Base-by-base conservation (phyloP, 2,329 filamentous ascomycete genomes). In the Neofusicoccum sp. region DNA sequence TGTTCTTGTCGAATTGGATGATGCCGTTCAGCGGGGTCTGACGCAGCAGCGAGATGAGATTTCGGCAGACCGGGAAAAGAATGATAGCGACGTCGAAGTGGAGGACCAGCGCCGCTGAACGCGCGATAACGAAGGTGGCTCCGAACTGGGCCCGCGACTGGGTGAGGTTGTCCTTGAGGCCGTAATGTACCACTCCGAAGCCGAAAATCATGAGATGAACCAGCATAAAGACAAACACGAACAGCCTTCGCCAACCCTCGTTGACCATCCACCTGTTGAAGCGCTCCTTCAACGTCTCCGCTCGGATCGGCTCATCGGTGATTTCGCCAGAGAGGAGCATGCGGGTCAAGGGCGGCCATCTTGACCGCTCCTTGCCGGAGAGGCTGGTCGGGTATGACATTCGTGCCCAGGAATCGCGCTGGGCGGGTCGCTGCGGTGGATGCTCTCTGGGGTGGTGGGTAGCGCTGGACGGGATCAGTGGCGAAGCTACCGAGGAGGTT, bases 251-350 rank as follows among this genome's bases (percentile, higher is more conserved):
- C 75, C 92, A 93, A 65, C 91, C 91, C 74, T 94, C 91, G 74
- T 94, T 94, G 66, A 94, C 89, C 91, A 95, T 93, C 91, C 91
- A 95, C 68, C 88, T 83, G 76, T 93, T 89, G 72, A 94, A 89
- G 74, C 85, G 89, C 75, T 94, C 89, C 71, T 85, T 84, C 66
- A 85, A 77, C 29, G 86, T 87, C 69, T 94, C 79, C 63, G 88
- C 84, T 73, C 87, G 87, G 68, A 89, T 87, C 71, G 81, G 85
- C 73, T 92, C 89, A 71, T 88, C 87, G 61, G 87, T 91, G 85
- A 93, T 90, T 79, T 93, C 89, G 56, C 91, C 90, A 62, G 91
- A 92, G 74, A 93, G 84, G 74, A 95, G 80, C 89, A 94, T 92
- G 67, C 90, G 86, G 65, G 90, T 92, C 62, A 95, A 83, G 14